These are phyloP conservation scores for Inga oerstediana DNA, from an alignment of 306 rosid species.

Conservation along the genomic window DNA sequence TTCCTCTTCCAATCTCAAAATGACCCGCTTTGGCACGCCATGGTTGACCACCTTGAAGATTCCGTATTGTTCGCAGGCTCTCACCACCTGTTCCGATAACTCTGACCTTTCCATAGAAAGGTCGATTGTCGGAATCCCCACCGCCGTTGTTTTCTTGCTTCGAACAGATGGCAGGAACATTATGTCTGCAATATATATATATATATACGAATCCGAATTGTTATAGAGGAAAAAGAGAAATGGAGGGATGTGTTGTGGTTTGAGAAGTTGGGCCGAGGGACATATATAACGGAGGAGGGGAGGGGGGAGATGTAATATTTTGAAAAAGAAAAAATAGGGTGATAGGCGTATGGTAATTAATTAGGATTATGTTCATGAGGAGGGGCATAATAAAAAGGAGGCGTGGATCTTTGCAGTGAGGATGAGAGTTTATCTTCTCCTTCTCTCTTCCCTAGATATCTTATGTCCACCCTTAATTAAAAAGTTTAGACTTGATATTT, in stretches of 20 bases:
- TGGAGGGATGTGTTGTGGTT: constrained; percentile 23
- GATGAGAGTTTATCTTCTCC: not conserved
- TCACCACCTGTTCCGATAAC: constrained; percentile 51
- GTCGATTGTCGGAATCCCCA: constrained; percentile 83
- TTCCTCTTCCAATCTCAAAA: constrained; percentile 63
- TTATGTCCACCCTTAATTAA: too few species aligned
- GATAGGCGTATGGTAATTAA: constrained; percentile 35
- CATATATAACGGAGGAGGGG: constrained; percentile 27
- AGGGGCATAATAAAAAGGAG: constrained; percentile 4
- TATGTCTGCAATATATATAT: not conserved
- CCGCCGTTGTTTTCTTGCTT: constrained; percentile 65
- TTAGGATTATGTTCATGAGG: not conserved
- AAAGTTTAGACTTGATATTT: too few species aligned
- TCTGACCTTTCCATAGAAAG: constrained; percentile 60
- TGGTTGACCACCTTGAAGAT: constrained; percentile 89
- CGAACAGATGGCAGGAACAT: constrained; percentile 67
- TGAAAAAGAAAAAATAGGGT: constrained; percentile 10
- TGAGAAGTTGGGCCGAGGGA: constrained; percentile 32
- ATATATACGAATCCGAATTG: not conserved
- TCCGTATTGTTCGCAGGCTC: constrained; percentile 78
- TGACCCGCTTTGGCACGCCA: constrained; percentile 53
- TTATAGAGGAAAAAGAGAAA: not conserved
- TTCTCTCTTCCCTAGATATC: too few species aligned
- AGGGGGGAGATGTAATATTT: not conserved
- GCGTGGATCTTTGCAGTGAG: constrained; percentile 35